These are phyloP conservation scores for Rhododendron griersonianum DNA, from an alignment of 148 eudicot genomes.

Conservation along the genomic window DNA sequence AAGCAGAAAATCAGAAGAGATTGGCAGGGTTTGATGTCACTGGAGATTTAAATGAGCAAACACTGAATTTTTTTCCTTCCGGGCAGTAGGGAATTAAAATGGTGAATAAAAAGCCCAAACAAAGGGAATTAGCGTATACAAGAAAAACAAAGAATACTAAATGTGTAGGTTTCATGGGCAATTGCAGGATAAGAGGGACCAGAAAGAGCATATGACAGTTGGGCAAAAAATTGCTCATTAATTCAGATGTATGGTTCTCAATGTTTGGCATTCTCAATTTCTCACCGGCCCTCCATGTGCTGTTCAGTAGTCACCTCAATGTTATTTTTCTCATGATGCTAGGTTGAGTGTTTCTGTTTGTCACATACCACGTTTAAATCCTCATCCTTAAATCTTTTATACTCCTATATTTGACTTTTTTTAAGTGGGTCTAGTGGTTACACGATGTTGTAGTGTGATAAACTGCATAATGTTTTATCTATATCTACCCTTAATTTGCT, in stretches of 20 bases:
- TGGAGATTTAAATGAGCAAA: neutral
- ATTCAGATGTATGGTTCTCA: neutral
- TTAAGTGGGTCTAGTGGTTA: too few relatives aligned
- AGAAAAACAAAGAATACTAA: neutral
- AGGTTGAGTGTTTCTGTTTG: too few relatives aligned
- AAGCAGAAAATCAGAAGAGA: neutral
- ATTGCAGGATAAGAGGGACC: neutral
- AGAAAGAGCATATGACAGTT: neutral
- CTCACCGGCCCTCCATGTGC: too few relatives aligned
- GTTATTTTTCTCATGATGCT: too few relatives aligned
- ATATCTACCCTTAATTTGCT: too few relatives aligned
- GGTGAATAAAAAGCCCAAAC: neutral
- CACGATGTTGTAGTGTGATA: too few relatives aligned
- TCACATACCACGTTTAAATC: too few relatives aligned
- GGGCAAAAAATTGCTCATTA: neutral
- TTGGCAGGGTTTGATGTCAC: neutral
- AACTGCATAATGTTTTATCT: too few relatives aligned
- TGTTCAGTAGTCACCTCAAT: too few relatives aligned
- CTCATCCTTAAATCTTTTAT: too few relatives aligned
- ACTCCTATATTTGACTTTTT: too few relatives aligned
- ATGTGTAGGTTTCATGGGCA: neutral
- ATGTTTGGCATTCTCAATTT: too few relatives aligned
- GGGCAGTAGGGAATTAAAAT: neutral
- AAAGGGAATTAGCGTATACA: neutral
- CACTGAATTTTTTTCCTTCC: neutral